Evolutionary conservation across 2,329 filamentous ascomycete genomes (phyloP).

Genomic region (Byssoonygena ceratinophila): DNA sequence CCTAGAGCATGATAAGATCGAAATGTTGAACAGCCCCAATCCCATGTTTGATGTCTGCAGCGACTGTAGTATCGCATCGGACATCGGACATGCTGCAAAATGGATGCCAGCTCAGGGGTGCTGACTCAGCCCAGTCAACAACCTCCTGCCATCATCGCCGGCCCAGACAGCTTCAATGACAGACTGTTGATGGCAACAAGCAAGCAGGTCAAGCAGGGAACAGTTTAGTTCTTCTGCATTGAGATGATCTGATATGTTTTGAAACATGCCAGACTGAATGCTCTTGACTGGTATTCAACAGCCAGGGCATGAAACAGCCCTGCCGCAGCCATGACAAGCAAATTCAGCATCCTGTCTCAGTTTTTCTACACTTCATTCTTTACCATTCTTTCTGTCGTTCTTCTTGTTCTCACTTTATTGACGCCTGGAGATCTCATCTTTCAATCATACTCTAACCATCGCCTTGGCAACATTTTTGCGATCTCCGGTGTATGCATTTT

Average conservation of each 20-base stretch:
- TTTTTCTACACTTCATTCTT: constrained; percentile 76
- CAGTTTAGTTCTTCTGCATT: not conserved
- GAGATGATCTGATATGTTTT: not conserved
- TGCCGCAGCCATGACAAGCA: not conserved
- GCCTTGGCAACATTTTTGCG: constrained; percentile 73
- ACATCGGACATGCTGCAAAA: too few relatives aligned
- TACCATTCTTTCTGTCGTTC: constrained; percentile 61
- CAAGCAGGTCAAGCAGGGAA: too few relatives aligned
- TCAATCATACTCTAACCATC: constrained; percentile 56
- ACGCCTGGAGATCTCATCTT: constrained; percentile 72
- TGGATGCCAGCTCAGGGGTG: too few relatives aligned
- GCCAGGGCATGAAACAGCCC: not conserved
- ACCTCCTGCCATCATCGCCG: not conserved
- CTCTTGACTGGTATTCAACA: not conserved
- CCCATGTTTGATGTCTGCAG: too few relatives aligned
- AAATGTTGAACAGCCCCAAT: too few relatives aligned
- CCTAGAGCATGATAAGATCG: too few relatives aligned
- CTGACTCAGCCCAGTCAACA: not conserved
- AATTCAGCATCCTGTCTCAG: constrained; percentile 41
- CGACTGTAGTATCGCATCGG: too few relatives aligned
- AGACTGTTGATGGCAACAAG: not conserved
- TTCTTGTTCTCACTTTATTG: constrained; percentile 62
- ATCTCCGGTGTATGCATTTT: constrained; percentile 65
- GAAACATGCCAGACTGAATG: not conserved
- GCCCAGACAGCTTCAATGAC: too few relatives aligned